Evolutionary conservation across 345 rosid species (phyloP), one percentile per base, ranked within the genome.

Genomic region (Aethionema arabicum): DNA sequence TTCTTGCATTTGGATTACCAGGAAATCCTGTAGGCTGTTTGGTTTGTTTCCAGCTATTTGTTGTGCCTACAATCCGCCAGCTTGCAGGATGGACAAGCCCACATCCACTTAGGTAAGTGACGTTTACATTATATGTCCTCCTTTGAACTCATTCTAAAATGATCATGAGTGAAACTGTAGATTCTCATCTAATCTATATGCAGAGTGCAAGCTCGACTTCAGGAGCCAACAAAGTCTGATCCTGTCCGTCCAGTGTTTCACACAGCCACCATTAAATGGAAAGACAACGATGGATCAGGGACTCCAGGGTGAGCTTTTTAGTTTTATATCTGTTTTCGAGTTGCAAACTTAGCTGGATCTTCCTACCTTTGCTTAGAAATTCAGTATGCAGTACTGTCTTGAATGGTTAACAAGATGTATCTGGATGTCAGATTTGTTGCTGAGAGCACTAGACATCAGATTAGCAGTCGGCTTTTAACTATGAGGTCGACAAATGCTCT

Each of bases 11-110:
- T 80, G 97, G 97, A 30, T 80, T 93, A 67, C 99, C 99, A 21
- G 99, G 99, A 73, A 90, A 93, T 77, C 99, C 97, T 68, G 99
- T 84, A 64, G 84, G 99, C 85, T 80, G 97, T 74, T 63, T 90
- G 53, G 97, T 90, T 66, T 84, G 92, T 74, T 93, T 93, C 78
- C 77, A 85, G 78, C 79, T 93, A 66, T 93, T 85, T 75, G 91
- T 90, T 40, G 82, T 84, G 66, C 96, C 97, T 49, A 54, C 95
- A 21, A 79, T 90, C 63, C 96, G 78, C 68, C 76, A 35, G 76
- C 82, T 90, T 57, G 81, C 97, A 33, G 96, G 97, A 84, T 90
- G 97, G 96, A 68, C 58, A 66, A 83, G 79, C 79, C 88, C 97
- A 12, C 75, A 83, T 66, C 83, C 77, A 66, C 38, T 63, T 74